Conservation (phyloP, 495 filamentous ascomycete genomes). For the Xylona heveae region DNA sequence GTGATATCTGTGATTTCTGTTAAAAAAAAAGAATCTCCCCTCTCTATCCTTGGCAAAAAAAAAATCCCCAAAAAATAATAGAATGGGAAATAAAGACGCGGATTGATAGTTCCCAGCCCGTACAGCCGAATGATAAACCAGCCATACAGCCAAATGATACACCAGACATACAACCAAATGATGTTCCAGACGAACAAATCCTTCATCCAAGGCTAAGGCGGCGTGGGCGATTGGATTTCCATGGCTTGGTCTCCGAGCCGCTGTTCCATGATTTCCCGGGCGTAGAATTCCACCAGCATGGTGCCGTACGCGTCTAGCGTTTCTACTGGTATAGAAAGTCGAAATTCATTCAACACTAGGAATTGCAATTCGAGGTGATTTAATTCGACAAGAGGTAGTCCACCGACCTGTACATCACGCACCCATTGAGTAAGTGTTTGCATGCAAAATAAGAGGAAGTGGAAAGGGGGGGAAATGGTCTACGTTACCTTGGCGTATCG, state of each 20-base stretch:
- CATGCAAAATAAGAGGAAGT: slow-evolving; percentile 4
- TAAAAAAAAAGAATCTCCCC: too few species aligned
- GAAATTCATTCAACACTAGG: slow-evolving; percentile 88
- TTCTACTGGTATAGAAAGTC: slow-evolving; percentile 80
- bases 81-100: too few species aligned
- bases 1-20: too few species aligned
- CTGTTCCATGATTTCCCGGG: slow-evolving; percentile 67
- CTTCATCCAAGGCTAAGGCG: slow-evolving; percentile 3
- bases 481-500: slow-evolving; percentile 84
- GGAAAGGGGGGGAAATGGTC: not conserved
- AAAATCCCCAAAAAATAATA: too few species aligned
- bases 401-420: slow-evolving; percentile 49
- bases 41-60: too few species aligned
- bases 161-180: too few species aligned
- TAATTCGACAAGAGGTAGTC: slow-evolving; percentile 83
- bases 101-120: too few species aligned
- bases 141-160: too few species aligned
- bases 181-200: too few species aligned
- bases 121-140: too few species aligned
- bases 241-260: slow-evolving; percentile 12
- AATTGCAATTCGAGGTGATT: slow-evolving; percentile 98
- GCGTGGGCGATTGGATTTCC: slow-evolving; percentile 1
- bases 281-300: slow-evolving; percentile 97
- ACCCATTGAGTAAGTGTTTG: too few species aligned
- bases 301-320: slow-evolving; percentile 95